Conservation (phyloP, 2,329 filamentous ascomycete genomes). For the Sporothrix luriei region DNA sequence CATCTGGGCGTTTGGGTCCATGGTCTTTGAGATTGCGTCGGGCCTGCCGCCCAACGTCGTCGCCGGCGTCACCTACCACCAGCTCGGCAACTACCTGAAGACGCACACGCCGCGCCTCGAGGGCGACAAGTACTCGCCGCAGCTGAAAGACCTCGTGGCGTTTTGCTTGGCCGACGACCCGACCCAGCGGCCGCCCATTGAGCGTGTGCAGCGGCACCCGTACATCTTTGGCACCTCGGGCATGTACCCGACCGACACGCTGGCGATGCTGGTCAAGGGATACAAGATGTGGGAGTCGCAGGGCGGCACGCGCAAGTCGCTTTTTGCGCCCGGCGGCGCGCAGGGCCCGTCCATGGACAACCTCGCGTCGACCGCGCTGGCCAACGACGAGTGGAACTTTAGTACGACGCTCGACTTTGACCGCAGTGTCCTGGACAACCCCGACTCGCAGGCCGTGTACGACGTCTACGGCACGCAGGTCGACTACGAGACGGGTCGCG, state of each 20-base stretch:
- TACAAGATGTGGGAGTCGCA: slow-evolving; percentile 76
- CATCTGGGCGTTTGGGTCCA: slow-evolving; percentile 83
- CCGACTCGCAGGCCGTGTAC: slow-evolving; percentile 61
- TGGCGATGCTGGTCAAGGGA: slow-evolving; percentile 68
- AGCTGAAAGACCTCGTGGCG: slow-evolving; percentile 69
- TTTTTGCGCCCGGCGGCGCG: slow-evolving; percentile 63
- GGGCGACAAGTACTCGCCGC: slow-evolving; percentile 69
- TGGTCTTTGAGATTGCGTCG: slow-evolving; percentile 78
- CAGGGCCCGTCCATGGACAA: slow-evolving; percentile 50
- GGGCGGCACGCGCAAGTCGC: slow-evolving; percentile 68
- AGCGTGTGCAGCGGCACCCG: slow-evolving; percentile 68
- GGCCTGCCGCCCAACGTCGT: slow-evolving; percentile 71
- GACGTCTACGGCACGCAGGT: slow-evolving; percentile 60
- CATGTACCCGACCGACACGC: slow-evolving; percentile 63
- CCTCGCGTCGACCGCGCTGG: slow-evolving; percentile 49
- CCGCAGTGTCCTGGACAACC: slow-evolving; percentile 56
- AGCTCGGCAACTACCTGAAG: slow-evolving; percentile 61
- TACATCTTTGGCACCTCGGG: slow-evolving; percentile 67
- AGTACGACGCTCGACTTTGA: slow-evolving; percentile 68
- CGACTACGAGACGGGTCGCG: slow-evolving; percentile 45
- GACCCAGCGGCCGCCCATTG: slow-evolving; percentile 67
- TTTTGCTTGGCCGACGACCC: slow-evolving; percentile 73
- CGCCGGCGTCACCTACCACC: slow-evolving; percentile 55
- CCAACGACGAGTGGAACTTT: slow-evolving; percentile 68
- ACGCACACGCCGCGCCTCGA: slow-evolving; percentile 68